Percentiles rank a stretch among this genome's conserved stretches.
These are phyloP conservation scores for Piper longum DNA, from an alignment of 164 flowering plant species.

Conservation along the genomic window DNA sequence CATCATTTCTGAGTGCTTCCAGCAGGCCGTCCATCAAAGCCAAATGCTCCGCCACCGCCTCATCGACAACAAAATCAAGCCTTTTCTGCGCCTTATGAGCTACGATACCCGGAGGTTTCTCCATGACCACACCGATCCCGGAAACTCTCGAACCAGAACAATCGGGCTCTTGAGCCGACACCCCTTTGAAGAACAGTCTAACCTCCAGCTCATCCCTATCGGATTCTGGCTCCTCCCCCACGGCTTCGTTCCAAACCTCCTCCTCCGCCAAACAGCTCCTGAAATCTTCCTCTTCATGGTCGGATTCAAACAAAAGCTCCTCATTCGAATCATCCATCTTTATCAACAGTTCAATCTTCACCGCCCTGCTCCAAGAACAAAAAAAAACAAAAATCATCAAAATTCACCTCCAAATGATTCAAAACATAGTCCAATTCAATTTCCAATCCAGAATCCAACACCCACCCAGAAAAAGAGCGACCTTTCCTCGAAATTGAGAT, in stretches of 20 bases:
- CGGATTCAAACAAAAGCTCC: constrained; percentile 5
- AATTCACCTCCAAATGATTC: no score
- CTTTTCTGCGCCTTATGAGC: constrained; percentile 59
- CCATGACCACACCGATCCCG: constrained; percentile 79
- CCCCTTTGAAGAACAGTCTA: constrained; percentile 72
- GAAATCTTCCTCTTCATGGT: constrained; percentile 73
- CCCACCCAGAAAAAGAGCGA: no score
- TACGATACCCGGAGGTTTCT: constrained; percentile 24
- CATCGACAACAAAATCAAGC: constrained; percentile 73
- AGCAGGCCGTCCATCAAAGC: constrained; percentile 76
- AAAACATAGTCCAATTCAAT: no score
- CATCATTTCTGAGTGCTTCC: constrained; percentile 34
- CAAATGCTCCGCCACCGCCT: constrained; percentile 58
- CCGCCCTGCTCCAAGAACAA: no score
- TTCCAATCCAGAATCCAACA: no score
- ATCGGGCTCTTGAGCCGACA: constrained; percentile 32
- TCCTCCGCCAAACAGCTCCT: constrained; percentile 56
- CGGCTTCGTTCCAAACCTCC: constrained; percentile 38
- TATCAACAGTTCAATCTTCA: background rate
- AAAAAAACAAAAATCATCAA: background rate
- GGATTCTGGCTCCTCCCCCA: constrained; percentile 21
- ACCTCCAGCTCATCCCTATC: constrained; percentile 36
- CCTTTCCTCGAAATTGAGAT: no score
- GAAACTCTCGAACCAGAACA: constrained; percentile 40
- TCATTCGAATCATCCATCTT: background rate